These are phyloP conservation scores for Spathaspora sp. DNA, from an alignment of 1,139 yeast species.

Conservation along the genomic window DNA sequence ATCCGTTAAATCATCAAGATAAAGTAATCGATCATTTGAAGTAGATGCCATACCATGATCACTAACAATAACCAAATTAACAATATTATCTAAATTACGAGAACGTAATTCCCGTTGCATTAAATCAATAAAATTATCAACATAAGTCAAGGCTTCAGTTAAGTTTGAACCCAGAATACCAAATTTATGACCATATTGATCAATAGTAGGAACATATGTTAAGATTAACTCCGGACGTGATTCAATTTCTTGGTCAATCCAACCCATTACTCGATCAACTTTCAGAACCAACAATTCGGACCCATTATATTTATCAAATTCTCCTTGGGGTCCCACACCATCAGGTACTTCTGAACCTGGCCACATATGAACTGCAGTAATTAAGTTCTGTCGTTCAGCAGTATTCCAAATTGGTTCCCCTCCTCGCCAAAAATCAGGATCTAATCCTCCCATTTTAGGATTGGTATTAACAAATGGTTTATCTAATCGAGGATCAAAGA, in stretches of 20 bases:
- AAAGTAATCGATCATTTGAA: constrained; percentile 60
- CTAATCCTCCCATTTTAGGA: constrained; percentile 53
- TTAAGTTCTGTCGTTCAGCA: constrained; percentile 62
- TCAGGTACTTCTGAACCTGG: constrained; percentile 83
- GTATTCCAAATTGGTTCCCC: constrained; percentile 91
- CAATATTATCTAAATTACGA: constrained; percentile 62
- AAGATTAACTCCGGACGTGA: constrained; percentile 76
- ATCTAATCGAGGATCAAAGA: constrained; percentile 59
- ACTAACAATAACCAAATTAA: constrained; percentile 75
- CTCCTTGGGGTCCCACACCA: constrained; percentile 40
- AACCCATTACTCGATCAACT: constrained; percentile 53
- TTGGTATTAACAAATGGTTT: constrained; percentile 66
- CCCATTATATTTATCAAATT: constrained; percentile 63
- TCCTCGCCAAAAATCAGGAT: constrained; percentile 73
- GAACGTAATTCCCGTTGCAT: constrained; percentile 46
- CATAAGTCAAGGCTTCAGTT: constrained; percentile 53
- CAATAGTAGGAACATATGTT: constrained; percentile 80
- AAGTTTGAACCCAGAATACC: constrained; percentile 67
- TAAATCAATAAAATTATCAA: constrained; percentile 61
- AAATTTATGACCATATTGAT: constrained; percentile 66
- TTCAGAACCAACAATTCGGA: constrained; percentile 61
- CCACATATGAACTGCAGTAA: constrained; percentile 92
- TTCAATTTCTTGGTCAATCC: constrained; percentile 60
- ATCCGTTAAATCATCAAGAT: constrained; percentile 68
- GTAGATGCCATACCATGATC: constrained; percentile 97